A percentile compares a stretch with the other conserved stretches of the same genome.
Evolutionary conservation across 768 basidiomycete species (phyloP).

Genomic region (Lactarius hatsudake): DNA sequence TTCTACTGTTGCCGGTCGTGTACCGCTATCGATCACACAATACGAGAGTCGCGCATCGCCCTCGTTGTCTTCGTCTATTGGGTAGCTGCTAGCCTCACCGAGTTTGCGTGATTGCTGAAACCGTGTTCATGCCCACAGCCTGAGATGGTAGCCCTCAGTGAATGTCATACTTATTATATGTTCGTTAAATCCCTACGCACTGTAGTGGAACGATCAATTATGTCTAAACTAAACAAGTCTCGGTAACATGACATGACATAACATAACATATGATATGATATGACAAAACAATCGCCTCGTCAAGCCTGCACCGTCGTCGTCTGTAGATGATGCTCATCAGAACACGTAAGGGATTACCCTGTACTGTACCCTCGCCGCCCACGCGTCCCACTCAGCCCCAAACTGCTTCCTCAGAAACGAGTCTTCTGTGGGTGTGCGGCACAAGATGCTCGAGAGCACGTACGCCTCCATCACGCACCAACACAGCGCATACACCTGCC

Average conservation of each 20-base stretch:
- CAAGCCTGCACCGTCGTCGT: neutral
- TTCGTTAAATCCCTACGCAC: neutral
- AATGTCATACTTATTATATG: neutral
- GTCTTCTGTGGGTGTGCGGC: constrained; percentile 20
- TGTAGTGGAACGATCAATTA: neutral
- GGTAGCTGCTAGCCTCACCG: neutral
- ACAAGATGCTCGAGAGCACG: constrained; percentile 22
- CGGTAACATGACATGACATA: neutral
- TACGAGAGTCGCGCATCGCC: neutral
- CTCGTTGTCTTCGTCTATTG: neutral
- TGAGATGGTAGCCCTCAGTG: neutral
- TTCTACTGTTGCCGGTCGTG: neutral
- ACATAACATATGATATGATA: neutral
- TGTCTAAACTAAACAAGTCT: neutral
- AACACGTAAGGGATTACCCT: constrained; percentile 25
- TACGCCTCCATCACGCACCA: constrained; percentile 23
- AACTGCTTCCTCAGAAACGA: constrained; percentile 22
- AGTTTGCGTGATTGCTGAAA: neutral
- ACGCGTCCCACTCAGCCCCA: constrained; percentile 24
- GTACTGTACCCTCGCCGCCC: constrained; percentile 24
- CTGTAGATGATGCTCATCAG: neutral
- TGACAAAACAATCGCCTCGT: neutral
- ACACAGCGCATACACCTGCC: constrained; percentile 13
- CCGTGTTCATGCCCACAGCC: neutral
- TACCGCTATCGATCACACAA: neutral